Percentiles rank a stretch among this genome's conserved stretches.
phyloP scores from a whole-genome alignment of 495 filamentous ascomycete species.

The Penicillium antarcticum region DNA sequence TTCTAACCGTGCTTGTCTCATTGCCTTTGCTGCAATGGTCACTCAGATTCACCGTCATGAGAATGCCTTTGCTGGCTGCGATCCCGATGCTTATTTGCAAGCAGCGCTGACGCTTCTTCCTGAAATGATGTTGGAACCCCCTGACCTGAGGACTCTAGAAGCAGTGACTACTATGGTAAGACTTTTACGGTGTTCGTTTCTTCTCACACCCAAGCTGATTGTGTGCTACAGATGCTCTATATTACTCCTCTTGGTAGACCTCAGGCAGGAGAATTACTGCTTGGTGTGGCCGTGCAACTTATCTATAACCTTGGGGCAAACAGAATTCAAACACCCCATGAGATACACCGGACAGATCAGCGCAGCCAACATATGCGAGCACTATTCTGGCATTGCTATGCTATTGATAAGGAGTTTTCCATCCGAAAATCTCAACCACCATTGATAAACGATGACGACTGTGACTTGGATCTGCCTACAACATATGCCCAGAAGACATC shows the following conservation, averaged over 20 bases:
- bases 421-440: constrained; percentile 26
- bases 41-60: constrained; percentile 23
- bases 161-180: constrained; percentile 22
- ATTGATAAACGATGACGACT: constrained; percentile 26
- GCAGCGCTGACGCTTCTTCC: constrained; percentile 19
- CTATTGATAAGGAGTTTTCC: constrained; percentile 30
- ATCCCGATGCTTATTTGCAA: constrained; percentile 24
- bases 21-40: constrained; percentile 27
- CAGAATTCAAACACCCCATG: not conserved
- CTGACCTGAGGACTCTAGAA: constrained; percentile 22
- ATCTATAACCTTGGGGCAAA: constrained; percentile 21
- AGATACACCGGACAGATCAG: constrained; percentile 1
- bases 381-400: constrained; percentile 37
- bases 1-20: constrained; percentile 19
- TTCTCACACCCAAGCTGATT: not conserved
- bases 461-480: constrained; percentile 27
- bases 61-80: constrained; percentile 12
- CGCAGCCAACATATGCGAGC: constrained; percentile 24
- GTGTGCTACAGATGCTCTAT: constrained; percentile 16
- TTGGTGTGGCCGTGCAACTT: constrained; percentile 19
- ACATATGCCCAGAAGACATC: constrained; percentile 19
- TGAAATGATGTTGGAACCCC: constrained; percentile 18
- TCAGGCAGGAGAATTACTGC: constrained; percentile 17
- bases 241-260: constrained; percentile 21
- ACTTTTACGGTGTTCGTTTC: not conserved